Conservation (phyloP, 2,329 filamentous ascomycete genomes). For the Penicillium thymicola region DNA sequence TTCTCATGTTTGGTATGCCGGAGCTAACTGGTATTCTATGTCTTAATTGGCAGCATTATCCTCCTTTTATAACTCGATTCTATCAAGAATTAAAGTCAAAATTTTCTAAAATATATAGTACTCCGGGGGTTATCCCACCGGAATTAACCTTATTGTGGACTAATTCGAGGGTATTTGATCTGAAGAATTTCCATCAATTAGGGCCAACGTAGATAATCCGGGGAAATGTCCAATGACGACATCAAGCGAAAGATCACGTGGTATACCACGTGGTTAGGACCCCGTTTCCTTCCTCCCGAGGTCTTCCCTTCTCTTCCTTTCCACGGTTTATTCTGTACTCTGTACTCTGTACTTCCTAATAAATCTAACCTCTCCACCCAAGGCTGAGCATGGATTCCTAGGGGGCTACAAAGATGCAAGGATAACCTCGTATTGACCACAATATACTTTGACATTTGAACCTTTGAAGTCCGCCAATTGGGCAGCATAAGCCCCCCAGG, state of each 20-base stretch:
- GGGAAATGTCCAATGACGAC: not conserved
- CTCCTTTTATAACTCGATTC: constrained; percentile 1
- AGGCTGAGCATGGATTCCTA: not conserved
- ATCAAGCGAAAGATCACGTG: not conserved
- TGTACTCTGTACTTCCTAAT: not conserved
- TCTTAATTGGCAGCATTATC: not conserved
- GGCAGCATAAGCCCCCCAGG: not conserved
- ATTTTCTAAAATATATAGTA: not conserved
- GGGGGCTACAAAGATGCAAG: not conserved
- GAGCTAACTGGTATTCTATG: not conserved
- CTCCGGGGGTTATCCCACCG: constrained; percentile 19
- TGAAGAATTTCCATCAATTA: constrained; percentile 16
- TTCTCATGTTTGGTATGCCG: constrained; percentile 10
- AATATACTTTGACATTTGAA: not conserved
- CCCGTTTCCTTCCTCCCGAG: too few relatives aligned
- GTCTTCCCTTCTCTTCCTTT: too few relatives aligned
- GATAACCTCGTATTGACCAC: not conserved
- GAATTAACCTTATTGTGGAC: constrained; percentile 21
- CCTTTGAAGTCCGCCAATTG: not conserved
- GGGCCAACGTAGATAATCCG: not conserved
- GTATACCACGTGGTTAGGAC: not conserved
- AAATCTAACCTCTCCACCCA: not conserved
- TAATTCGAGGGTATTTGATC: not conserved
- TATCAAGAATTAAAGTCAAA: not conserved
- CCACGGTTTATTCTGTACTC: too few relatives aligned